These are phyloP conservation scores for Pseudocohnilembus persalinus DNA, from an alignment of 169 alveolate genomes.

Conservation along the genomic window DNA sequence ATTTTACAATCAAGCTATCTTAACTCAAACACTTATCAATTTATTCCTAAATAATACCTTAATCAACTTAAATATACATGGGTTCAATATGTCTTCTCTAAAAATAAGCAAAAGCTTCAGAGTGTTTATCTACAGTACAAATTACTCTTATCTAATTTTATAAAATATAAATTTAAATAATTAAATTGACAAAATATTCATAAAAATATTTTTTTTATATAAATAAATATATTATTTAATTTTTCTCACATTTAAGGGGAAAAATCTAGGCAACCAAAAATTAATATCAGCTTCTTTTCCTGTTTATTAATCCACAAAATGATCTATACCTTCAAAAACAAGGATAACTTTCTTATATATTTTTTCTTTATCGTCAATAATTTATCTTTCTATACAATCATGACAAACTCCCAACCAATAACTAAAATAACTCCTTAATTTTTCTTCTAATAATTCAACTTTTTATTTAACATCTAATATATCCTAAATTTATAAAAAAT, in stretches of 20 bases:
- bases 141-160: neutral
- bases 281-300: conserved; percentile 53
- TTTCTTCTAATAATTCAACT: conserved; percentile 66
- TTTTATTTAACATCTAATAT: conserved; percentile 48
- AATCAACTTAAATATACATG: neutral
- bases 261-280: conserved; percentile 65
- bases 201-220: too few species aligned
- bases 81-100: neutral
- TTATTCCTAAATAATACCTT: neutral
- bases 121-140: neutral
- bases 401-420: conserved; percentile 61
- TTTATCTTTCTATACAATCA: conserved; percentile 39
- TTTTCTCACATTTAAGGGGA: conserved; percentile 52
- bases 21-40: neutral
- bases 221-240: conserved; percentile 19
- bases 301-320: conserved; percentile 47
- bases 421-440: conserved; percentile 55
- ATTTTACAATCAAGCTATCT: neutral
- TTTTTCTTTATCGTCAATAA: conserved; percentile 33
- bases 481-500: conserved; percentile 33
- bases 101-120: neutral
- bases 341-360: conserved; percentile 43
- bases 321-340: conserved; percentile 58
- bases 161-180: too few species aligned
- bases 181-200: too few species aligned